These are phyloP conservation scores for Pichia gijzeniarum DNA, from an alignment of 805 yeast species.

Conservation along the genomic window DNA sequence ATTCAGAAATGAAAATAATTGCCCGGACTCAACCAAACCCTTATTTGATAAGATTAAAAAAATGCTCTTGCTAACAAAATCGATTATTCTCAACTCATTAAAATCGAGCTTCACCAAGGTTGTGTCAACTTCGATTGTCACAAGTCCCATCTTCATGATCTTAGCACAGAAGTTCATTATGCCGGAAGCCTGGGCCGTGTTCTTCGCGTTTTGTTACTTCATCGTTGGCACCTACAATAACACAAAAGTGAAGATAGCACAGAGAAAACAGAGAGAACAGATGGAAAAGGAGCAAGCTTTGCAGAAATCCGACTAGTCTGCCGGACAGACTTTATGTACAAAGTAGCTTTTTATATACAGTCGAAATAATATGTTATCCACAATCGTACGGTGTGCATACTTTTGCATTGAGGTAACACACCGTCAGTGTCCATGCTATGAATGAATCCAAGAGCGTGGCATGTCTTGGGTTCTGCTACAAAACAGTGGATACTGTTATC, in stretches of 20 bases:
- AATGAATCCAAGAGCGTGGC: too few species aligned
- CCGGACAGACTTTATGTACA: slow-evolving; percentile 5
- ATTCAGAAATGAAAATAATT: slow-evolving; percentile 3
- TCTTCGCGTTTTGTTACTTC: slow-evolving; percentile 52
- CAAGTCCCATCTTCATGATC: slow-evolving; percentile 44
- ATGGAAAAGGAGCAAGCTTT: neutral
- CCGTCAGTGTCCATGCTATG: too few species aligned
- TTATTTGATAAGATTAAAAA: neutral
- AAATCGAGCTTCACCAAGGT: slow-evolving; percentile 39
- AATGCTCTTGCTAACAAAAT: neutral
- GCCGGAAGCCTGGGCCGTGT: slow-evolving; percentile 60
- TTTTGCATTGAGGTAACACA: too few species aligned
- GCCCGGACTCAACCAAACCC: neutral
- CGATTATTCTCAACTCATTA: slow-evolving; percentile 30
- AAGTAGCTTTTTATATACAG: too few species aligned
- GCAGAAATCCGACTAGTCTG: neutral
- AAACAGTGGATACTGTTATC: too few species aligned
- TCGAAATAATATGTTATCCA: too few species aligned
- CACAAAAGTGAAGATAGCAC: slow-evolving; percentile 38
- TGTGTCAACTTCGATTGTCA: slow-evolving; percentile 46
- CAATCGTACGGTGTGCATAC: too few species aligned
- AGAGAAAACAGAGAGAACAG: slow-evolving; percentile 8
- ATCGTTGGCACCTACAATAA: slow-evolving; percentile 58
- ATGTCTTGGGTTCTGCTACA: too few species aligned
- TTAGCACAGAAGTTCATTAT: slow-evolving; percentile 51